Percentiles rank a stretch among this genome's conserved stretches.
Evolutionary conservation across 306 rosid genomes (phyloP).

Genomic region (Corylus heterophylla): DNA sequence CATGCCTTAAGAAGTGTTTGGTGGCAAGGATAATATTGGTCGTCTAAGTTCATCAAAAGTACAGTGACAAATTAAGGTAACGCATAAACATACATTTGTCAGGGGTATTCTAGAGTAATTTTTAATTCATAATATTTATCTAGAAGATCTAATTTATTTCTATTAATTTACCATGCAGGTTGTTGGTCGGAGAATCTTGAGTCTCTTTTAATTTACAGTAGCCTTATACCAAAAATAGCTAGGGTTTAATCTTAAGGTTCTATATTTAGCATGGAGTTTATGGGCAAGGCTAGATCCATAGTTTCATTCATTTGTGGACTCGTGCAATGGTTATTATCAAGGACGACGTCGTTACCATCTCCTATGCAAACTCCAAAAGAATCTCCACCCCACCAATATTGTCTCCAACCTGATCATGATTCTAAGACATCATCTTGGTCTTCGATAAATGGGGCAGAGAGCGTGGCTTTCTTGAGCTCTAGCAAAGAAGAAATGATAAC

Average conservation of each 20-base stretch:
- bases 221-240: too few relatives aligned
- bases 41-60: constrained; percentile 10
- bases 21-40: background rate
- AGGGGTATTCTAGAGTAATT: too few relatives aligned
- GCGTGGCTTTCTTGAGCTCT: constrained; percentile 48
- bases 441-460: constrained; percentile 44
- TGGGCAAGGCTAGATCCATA: constrained; percentile 25
- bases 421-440: background rate
- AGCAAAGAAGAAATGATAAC: background rate
- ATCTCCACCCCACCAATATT: too few relatives aligned
- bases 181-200: too few relatives aligned
- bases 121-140: too few relatives aligned
- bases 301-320: constrained; percentile 27
- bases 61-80: constrained; percentile 14
- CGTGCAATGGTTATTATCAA: constrained; percentile 26
- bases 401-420: too few relatives aligned
- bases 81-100: too few relatives aligned
- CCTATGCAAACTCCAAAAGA: too few relatives aligned
- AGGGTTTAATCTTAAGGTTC: background rate
- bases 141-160: too few relatives aligned
- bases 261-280: constrained; percentile 12
- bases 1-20: constrained; percentile 12
- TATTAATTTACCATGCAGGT: too few relatives aligned
- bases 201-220: too few relatives aligned
- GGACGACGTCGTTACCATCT: background rate